Evolutionary conservation across 2,329 filamentous ascomycete species (phyloP), one percentile per base, ranked within the genome.

Genomic region (Cordyceps sp.): DNA sequence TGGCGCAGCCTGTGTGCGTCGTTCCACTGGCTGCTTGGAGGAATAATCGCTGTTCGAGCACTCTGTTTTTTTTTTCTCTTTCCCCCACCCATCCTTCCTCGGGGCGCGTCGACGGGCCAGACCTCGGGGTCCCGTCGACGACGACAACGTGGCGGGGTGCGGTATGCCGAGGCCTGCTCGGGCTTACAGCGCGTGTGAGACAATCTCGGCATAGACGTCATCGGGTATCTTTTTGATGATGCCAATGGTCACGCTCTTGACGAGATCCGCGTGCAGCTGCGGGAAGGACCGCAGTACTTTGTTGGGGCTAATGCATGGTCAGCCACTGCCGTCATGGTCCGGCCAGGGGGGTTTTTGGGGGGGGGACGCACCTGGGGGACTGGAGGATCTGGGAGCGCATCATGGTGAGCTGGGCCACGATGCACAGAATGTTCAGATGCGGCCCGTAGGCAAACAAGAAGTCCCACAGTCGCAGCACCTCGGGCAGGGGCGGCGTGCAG

Each of bases 391-490:
- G 75, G 35, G 86, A 78, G 36, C 86, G 68, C 58, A 94, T 83
- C 45, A 93, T 70, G 30, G 94, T 78, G 32, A 98, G 62, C 57
- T 98, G 90, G 12, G 88, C 88, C 13, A 96, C 90, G 40, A 98
- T 94, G 52, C 90, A 96, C 16, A 98, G 59, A 34, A 98, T 83
- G 48, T 98, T 98, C 38, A 98, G 55, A 53, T 98, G 90, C 23
- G 85, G 77, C 0, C 90, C 90, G 44, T 94, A 98, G 0, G 90
- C 88, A 48, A 98, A 93, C 16, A 98, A 58, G 45, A 98, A 98
- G 52, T 98, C 90, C 90, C 90, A 98, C 3, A 98, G 66, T 39
- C 81, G 73, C 34, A 98, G 57, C 1, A 98, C 90, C 55, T 98
- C 88, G 0, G 88, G 88, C 33, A 98, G 57, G 3, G 90, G 90